These are phyloP conservation scores for Tothia fuscella DNA, from an alignment of 2,329 filamentous ascomycete species.

Conservation along the genomic window DNA sequence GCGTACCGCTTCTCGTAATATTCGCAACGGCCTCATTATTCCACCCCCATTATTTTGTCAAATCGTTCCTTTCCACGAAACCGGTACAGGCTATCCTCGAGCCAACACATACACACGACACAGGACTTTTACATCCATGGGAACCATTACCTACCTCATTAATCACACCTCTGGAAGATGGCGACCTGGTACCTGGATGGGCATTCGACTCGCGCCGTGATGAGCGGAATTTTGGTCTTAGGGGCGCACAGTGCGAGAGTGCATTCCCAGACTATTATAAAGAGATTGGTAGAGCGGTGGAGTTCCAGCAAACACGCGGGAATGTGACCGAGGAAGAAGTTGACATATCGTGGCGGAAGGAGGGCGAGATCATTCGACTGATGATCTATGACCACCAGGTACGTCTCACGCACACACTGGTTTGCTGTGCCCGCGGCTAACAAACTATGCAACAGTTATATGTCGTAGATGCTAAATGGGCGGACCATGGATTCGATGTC, in stretches of 20 bases:
- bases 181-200: slow-evolving; percentile 3
- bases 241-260: slow-evolving; percentile 15
- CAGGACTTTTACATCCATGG: not conserved
- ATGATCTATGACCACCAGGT: slow-evolving; percentile 21
- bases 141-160: not conserved
- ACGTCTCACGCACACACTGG: not conserved
- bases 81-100: not conserved
- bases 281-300: slow-evolving; percentile 17
- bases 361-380: slow-evolving; percentile 14
- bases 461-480: slow-evolving; percentile 11
- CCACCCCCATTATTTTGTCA: slow-evolving; percentile 3
- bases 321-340: slow-evolving; percentile 16
- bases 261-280: slow-evolving; percentile 18
- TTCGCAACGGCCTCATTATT: slow-evolving; percentile 1
- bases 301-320: slow-evolving; percentile 13
- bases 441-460: slow-evolving; percentile 16
- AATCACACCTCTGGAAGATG: not conserved
- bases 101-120: not conserved
- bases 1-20: slow-evolving; percentile 1
- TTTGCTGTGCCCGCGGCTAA: not conserved
- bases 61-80: not conserved
- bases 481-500: slow-evolving; percentile 18
- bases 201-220: slow-evolving; percentile 5
- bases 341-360: slow-evolving; percentile 14
- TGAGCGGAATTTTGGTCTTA: slow-evolving; percentile 19